These are phyloP conservation scores for Pseudocercospora fuligena DNA, from an alignment of 2,329 filamentous ascomycete species.

Conservation along the genomic window DNA sequence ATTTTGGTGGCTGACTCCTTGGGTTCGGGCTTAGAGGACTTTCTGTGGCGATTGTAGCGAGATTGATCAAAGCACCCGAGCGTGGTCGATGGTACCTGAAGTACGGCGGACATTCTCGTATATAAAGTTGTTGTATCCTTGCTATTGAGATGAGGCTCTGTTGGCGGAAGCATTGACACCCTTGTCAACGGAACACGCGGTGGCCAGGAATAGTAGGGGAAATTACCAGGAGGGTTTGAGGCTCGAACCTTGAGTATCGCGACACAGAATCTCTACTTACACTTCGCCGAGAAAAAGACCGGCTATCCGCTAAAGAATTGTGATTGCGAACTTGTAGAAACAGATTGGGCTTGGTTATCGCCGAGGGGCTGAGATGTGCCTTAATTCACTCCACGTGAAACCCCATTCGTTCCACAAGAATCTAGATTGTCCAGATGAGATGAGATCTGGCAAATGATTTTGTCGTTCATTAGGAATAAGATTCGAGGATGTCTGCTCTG, in stretches of 20 bases:
- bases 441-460: no score
- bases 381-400: not conserved
- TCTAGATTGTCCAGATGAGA: no score
- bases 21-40: not conserved
- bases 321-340: no score
- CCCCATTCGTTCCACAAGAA: no score
- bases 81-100: not conserved
- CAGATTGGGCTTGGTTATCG: no score
- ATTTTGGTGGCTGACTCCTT: not conserved
- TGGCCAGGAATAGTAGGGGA: slow-evolving; percentile 2
- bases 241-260: slow-evolving; percentile 1
- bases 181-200: not conserved
- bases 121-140: slow-evolving; percentile 1
- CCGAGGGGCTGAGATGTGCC: no score
- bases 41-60: not conserved
- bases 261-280: not conserved
- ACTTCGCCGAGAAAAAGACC: not conserved
- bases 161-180: not conserved
- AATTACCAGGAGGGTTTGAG: not conserved
- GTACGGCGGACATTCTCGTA: not conserved
- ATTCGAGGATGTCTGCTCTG: no score
- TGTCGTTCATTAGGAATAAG: no score
- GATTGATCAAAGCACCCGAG: not conserved
- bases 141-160: not conserved
- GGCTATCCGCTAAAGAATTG: not conserved